These are phyloP conservation scores for Botrytis hyacinthi DNA, from an alignment of 2,329 filamentous ascomycete genomes.

Conservation along the genomic window DNA sequence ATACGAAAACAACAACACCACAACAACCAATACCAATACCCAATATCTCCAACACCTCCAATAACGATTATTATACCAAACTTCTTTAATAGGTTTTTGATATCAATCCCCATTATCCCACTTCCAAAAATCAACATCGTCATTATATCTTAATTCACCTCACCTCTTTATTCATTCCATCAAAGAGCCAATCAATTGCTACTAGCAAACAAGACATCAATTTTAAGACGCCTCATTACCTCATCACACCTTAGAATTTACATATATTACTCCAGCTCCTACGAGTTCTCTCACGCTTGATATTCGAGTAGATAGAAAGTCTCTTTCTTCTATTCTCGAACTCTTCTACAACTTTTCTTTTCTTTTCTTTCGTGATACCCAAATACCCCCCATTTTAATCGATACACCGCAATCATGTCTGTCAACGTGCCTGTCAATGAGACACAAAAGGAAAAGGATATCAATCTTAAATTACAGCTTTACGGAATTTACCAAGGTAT, in stretches of 20 bases:
- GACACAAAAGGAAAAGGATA: conserved; percentile 49
- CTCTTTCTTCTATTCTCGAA: background rate
- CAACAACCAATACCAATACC: background rate
- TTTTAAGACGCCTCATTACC: conserved; percentile 12
- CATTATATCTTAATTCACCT: background rate
- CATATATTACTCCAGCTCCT: background rate
- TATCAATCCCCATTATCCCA: background rate
- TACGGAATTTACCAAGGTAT: conserved; percentile 79
- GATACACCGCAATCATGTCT: conserved; percentile 25
- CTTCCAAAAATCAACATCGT: background rate
- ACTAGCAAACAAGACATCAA: background rate
- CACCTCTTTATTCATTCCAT: background rate
- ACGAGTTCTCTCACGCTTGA: background rate
- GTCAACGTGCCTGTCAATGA: conserved; percentile 37
- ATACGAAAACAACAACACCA: background rate
- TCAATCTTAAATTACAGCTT: conserved; percentile 91
- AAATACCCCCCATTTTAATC: conserved; percentile 9
- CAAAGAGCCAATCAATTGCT: background rate
- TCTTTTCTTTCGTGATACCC: conserved; percentile 29
- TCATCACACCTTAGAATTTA: background rate
- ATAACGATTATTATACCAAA: background rate
- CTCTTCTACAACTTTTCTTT: background rate
- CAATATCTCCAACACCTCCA: background rate
- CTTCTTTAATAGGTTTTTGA: background rate
- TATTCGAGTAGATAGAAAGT: background rate